Conservation (phyloP, 345 rosid species). For the Cochlearia excelsa region DNA sequence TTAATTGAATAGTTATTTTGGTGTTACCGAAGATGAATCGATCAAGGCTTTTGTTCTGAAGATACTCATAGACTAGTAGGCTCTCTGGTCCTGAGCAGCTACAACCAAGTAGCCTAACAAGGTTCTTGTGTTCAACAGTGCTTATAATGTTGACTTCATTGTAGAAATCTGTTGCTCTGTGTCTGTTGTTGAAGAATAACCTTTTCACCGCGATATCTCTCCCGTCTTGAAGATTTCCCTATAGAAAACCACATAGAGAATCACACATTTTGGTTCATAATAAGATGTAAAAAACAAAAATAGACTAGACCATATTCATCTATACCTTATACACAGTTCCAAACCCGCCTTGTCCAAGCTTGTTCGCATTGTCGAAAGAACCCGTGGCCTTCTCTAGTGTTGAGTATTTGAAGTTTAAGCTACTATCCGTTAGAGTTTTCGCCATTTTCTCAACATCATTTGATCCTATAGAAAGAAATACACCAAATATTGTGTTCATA, state of each 20-base stretch:
- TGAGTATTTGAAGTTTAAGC: constrained; percentile 90
- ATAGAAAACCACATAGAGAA: background rate
- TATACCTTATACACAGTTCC: constrained; percentile 90
- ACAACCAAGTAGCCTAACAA: constrained; percentile 86
- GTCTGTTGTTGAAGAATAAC: constrained; percentile 85
- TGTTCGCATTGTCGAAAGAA: constrained; percentile 60
- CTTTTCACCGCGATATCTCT: constrained; percentile 92
- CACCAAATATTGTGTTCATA: too few relatives aligned
- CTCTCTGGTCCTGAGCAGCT: constrained; percentile 94
- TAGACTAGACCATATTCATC: background rate
- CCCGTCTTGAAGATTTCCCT: constrained; percentile 89
- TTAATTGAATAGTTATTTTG: too few relatives aligned
- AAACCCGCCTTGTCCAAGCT: constrained; percentile 96
- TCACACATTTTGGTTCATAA: too few relatives aligned
- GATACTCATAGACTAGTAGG: constrained; percentile 85
- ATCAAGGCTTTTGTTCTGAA: constrained; percentile 82
- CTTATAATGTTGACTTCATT: constrained; percentile 91
- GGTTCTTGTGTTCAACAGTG: constrained; percentile 83
- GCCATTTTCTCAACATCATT: constrained; percentile 62
- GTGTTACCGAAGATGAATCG: constrained; percentile 63
- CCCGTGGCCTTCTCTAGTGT: constrained; percentile 83
- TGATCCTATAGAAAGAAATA: constrained; percentile 46
- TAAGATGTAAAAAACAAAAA: background rate
- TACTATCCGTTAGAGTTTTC: constrained; percentile 66
- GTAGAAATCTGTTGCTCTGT: constrained; percentile 87